Percentiles rank a stretch among this genome's conserved stretches.
These are phyloP conservation scores for Gossypium longicalyx DNA, from an alignment of 345 rosid species.

Conservation along the genomic window DNA sequence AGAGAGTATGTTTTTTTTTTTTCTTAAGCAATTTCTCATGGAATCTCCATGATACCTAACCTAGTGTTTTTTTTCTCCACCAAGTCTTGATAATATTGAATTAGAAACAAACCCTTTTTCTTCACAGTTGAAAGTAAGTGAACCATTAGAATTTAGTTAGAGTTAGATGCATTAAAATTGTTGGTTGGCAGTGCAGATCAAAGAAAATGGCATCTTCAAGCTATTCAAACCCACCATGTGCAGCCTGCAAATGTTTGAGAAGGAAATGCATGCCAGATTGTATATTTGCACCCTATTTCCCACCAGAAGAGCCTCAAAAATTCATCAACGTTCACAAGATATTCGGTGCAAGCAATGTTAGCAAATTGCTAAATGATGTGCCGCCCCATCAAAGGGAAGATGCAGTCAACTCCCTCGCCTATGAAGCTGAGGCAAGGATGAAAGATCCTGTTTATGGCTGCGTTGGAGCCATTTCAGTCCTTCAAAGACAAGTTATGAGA, in stretches of 20 bases:
- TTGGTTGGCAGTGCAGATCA: neutral
- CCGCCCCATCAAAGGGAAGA: slow-evolving; percentile 59
- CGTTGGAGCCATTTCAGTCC: slow-evolving; percentile 62
- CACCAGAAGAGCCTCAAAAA: slow-evolving; percentile 66
- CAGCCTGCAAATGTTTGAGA: slow-evolving; percentile 68
- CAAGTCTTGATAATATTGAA: neutral
- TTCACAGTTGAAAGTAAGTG: neutral
- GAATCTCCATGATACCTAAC: neutral
- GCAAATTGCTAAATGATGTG: slow-evolving; percentile 61
- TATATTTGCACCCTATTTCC: slow-evolving; percentile 63
- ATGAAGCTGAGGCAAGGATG: slow-evolving; percentile 66
- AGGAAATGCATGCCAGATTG: slow-evolving; percentile 55
- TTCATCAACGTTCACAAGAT: slow-evolving; percentile 66
- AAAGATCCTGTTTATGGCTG: slow-evolving; percentile 71
- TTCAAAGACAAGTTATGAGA: slow-evolving; percentile 51
- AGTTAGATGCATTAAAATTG: neutral
- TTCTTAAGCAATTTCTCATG: neutral
- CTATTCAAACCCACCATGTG: slow-evolving; percentile 65
- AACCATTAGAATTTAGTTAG: too few relatives aligned
- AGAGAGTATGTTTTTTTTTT: neutral
- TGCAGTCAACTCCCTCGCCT: slow-evolving; percentile 60
- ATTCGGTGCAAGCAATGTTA: slow-evolving; percentile 68
- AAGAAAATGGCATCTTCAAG: slow-evolving; percentile 41
- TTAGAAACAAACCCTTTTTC: neutral
- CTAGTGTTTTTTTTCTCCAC: slow-evolving; percentile 4